phyloP scores from a whole-genome alignment of 148 eudicot species.

The Cornus kousa region DNA sequence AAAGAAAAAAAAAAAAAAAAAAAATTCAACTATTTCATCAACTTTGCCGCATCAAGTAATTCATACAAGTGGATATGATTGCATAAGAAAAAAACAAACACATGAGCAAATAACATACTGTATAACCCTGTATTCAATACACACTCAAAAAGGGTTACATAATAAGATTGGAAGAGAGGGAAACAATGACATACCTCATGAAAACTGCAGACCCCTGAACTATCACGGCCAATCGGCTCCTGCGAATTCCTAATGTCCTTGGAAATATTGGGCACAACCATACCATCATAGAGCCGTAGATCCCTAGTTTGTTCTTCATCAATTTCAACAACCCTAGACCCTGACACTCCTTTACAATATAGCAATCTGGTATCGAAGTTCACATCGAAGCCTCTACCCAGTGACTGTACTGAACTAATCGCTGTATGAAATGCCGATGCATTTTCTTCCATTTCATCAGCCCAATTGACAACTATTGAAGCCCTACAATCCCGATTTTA shows the following conservation, averaged over 20 bases:
- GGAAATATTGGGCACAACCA: conserved; percentile 65
- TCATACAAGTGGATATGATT: background rate
- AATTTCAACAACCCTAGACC: conserved; percentile 76
- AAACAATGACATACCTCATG: conserved; percentile 47
- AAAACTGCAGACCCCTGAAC: conserved; percentile 59
- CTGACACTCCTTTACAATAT: conserved; percentile 75
- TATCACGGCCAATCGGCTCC: conserved; percentile 44
- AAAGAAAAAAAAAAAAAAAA: background rate
- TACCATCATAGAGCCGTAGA: conserved; percentile 52
- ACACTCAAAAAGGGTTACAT: background rate
- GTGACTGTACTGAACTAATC: conserved; percentile 69
- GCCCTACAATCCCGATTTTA: background rate
- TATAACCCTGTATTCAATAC: no score
- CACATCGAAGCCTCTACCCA: conserved; percentile 91
- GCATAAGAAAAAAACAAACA: background rate
- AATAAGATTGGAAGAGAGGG: background rate
- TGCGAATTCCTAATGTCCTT: conserved; percentile 50
- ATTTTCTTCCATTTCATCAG: conserved; percentile 72
- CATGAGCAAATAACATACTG: no score
- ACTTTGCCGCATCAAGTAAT: no score
- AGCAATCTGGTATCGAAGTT: conserved; percentile 86
- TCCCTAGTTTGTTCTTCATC: conserved; percentile 70
- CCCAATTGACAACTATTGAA: background rate
- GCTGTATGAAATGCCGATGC: conserved; percentile 80
- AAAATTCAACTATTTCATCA: no score